Evolutionary conservation across 2,329 filamentous ascomycete species (phyloP).

Genomic region (Pseudocercospora eumusae): DNA sequence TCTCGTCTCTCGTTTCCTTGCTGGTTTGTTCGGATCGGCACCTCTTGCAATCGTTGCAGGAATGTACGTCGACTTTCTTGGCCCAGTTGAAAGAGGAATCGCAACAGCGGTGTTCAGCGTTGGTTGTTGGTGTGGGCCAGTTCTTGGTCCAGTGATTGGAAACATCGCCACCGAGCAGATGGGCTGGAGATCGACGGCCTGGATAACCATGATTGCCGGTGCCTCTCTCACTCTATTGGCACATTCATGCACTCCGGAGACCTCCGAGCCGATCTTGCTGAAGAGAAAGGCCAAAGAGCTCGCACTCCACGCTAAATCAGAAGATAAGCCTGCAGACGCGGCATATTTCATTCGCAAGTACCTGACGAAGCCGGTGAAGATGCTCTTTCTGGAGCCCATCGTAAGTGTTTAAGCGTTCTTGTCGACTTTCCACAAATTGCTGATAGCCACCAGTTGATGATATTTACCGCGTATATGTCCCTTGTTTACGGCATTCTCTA

Average conservation of each 20-base stretch:
- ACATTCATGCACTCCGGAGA: slow-evolving; percentile 39
- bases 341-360: slow-evolving; percentile 61
- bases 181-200: slow-evolving; percentile 29
- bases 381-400: slow-evolving; percentile 66
- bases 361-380: slow-evolving; percentile 64
- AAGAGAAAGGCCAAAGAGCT: slow-evolving; percentile 62
- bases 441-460: slow-evolving; percentile 56
- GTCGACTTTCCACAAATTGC: slow-evolving; percentile 22
- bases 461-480: slow-evolving; percentile 66
- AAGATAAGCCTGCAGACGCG: slow-evolving; percentile 64
- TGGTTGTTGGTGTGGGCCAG: slow-evolving; percentile 12
- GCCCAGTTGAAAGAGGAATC: slow-evolving; percentile 14
- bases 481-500: slow-evolving; percentile 69
- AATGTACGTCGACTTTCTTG: slow-evolving; percentile 50
- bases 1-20: slow-evolving; percentile 56
- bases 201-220: slow-evolving; percentile 42
- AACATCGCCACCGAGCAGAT: slow-evolving; percentile 12
- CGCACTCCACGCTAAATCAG: slow-evolving; percentile 64
- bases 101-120: slow-evolving; percentile 11
- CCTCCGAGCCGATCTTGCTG: slow-evolving; percentile 56
- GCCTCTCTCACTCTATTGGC: slow-evolving; percentile 45
- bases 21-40: slow-evolving; percentile 53
- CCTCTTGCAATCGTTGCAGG: slow-evolving; percentile 52
- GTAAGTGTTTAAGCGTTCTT: slow-evolving; percentile 26
- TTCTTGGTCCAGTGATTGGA: slow-evolving; percentile 26